Evolutionary conservation across 257 asterid species (phyloP), one percentile per base, ranked within the genome.

Genomic region (Fraxinus cuspidata): DNA sequence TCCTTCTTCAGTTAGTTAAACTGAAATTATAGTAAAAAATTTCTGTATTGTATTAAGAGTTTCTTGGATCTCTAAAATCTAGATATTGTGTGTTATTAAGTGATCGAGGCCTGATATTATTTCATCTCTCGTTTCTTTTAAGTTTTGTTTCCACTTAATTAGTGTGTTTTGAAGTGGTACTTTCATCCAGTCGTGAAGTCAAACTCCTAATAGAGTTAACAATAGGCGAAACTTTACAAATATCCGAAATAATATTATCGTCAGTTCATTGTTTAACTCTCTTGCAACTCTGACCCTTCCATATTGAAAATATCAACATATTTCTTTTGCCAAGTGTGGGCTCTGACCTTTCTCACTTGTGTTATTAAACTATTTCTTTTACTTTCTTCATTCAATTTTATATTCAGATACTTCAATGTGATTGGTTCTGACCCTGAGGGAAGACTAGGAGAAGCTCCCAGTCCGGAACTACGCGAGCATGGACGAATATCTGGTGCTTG

Each of bases 371-470:
- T 42, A 12, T 42, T 42, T 42, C 16, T 40, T 40, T 40, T 40
- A 10, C 28, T 53, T 3, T 47, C 19, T 42, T 58, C 8, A 70
- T n/a, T 42, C 23, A 40, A 68, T 80, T 23, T 28, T 35, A 31
- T 18, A 10, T 67, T 81, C 93, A 92, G 97, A 87, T 92, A 92
- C 87, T 93, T 93, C 85, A 93, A 93, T 74, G 97, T 93, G 85
- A 93, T 93, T 76, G 97, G 97, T 79, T 93, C 97, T 7, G 97
- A 91, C 86, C 98, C 98, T 3, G 96, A 86, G 85, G 98, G 98
- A 91, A 84, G 92, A 84, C 89, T 93, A 6, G 98, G 98, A 72
- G 98, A 93, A 90, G 97, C 98, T 83, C 98, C 97, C 79, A 91
- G 89, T 8, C 96, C 98, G 1, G 98, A 93, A 82, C 86, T 93